Conservation (phyloP, 495 filamentous ascomycete species). For the Podospora conica region DNA sequence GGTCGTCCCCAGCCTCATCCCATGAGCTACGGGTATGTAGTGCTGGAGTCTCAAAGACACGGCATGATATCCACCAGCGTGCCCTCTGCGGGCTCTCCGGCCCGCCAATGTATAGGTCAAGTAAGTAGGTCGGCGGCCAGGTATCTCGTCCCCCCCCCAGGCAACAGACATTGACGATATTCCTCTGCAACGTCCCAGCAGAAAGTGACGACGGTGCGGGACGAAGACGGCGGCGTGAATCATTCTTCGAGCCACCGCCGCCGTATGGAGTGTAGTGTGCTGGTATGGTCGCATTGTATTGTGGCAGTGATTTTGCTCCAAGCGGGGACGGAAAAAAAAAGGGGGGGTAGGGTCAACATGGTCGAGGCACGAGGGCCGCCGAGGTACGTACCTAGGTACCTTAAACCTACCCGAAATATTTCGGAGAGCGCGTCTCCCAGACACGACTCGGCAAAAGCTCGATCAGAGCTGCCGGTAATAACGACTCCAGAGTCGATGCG, state of each 20-base stretch:
- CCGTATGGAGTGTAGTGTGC: not conserved
- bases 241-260: not conserved
- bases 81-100: too few relatives aligned
- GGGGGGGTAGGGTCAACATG: not conserved
- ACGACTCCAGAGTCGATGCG: too few relatives aligned
- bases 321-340: not conserved
- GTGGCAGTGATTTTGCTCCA: not conserved
- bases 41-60: not conserved
- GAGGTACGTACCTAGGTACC: too few relatives aligned
- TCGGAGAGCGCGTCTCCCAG: not conserved
- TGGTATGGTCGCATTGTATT: not conserved
- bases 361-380: too few relatives aligned
- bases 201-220: not conserved
- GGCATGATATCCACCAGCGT: not conserved
- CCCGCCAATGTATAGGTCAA: too few relatives aligned
- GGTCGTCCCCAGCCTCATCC: not conserved
- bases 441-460: not conserved
- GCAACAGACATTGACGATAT: too few relatives aligned
- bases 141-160: too few relatives aligned
- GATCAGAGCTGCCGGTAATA: too few relatives aligned
- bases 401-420: too few relatives aligned
- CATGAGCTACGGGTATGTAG: not conserved
- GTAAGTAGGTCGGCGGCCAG: too few relatives aligned
- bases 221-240: not conserved
- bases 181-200: too few relatives aligned